Percentiles rank a stretch among this genome's conserved stretches.
Evolutionary conservation across 1,139 yeast genomes (phyloP).

Genomic region (Blastobotrys aristatus): DNA sequence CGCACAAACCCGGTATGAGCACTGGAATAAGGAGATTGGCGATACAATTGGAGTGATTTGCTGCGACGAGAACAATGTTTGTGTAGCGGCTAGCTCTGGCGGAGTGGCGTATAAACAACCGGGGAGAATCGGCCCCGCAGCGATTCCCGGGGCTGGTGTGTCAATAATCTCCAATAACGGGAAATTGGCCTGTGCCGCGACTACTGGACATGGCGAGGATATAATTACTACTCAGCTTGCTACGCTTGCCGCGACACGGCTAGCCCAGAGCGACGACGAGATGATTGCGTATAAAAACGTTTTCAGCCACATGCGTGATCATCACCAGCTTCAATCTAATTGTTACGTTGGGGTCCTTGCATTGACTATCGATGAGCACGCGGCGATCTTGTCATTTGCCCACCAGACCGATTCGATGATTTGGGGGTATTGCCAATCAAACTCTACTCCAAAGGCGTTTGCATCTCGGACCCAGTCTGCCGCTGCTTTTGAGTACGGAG

Average conservation of each 20-base stretch:
- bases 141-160: constrained; percentile 34
- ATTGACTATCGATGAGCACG: constrained; percentile 3
- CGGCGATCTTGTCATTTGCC: constrained; percentile 17
- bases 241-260: constrained; percentile 7
- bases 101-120: constrained; percentile 35
- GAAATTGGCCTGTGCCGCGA: neutral
- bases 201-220: constrained; percentile 37
- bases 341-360: constrained; percentile 25
- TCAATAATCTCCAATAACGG: constrained; percentile 12
- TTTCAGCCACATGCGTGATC: neutral
- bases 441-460: neutral
- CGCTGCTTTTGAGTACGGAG: neutral
- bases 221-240: constrained; percentile 30
- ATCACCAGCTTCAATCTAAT: constrained; percentile 19
- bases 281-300: constrained; percentile 4
- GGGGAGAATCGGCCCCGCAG: constrained; percentile 42
- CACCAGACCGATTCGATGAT: constrained; percentile 29
- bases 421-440: constrained; percentile 14
- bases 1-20: constrained; percentile 19
- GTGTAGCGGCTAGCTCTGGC: constrained; percentile 39
- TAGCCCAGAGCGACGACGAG: constrained; percentile 11
- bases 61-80: constrained; percentile 26
- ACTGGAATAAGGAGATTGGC: constrained; percentile 23
- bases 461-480: neutral
- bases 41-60: constrained; percentile 40